Evolutionary conservation across 2,329 filamentous ascomycete species (phyloP), one percentile per base, ranked within the genome.

Genomic region (Botrytis fabae): DNA sequence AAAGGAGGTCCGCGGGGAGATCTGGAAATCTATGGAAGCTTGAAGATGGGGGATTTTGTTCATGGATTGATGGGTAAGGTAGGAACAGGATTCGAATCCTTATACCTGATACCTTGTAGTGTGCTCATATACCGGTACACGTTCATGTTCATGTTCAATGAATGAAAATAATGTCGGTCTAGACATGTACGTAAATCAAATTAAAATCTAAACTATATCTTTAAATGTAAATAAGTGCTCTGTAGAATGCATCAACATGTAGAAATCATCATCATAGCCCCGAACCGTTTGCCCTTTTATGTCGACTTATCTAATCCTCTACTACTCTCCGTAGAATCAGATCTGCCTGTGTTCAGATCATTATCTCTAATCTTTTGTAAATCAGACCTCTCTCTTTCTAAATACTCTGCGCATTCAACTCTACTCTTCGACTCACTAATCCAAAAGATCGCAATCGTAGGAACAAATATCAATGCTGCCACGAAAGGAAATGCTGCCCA

Each of bases 381-480:
- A 59, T 75, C 74, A 3, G 59, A 44, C 40, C 75, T 78, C 63
- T 80, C 79, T 48, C 70, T 60, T 25, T 71, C 73, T n/a, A 80
- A 68, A 70, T 80, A 80, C 48, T 75, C 78, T 8, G 77, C 76
- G 72, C 79, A 80, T 64, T 80, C 79, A 51, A 74, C 75, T 65
- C 76, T 73, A 51, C 79, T 80, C 73, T 80, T 80, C 12, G 61
- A 71, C 44, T 78, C 78, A 48, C 76, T 78, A 35, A 80, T 79
- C 70, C 79, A 80, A 74, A 80, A 80, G 14, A 80, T 80, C 20
- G 73, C 77, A 18, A 80, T 61, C 57, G 74, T 79, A 10, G 79
- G 79, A 2, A 80, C 77, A 28, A 80, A 76, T 20, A 77, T 78
- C 51, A 80, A 64, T 14, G 79, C 77, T 20, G 78, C 79, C 5